Percentiles rank a stretch among this genome's conserved stretches.
phyloP scores from a whole-genome alignment of 139 green algal genomes.

The Coelastrella sp. region DNA sequence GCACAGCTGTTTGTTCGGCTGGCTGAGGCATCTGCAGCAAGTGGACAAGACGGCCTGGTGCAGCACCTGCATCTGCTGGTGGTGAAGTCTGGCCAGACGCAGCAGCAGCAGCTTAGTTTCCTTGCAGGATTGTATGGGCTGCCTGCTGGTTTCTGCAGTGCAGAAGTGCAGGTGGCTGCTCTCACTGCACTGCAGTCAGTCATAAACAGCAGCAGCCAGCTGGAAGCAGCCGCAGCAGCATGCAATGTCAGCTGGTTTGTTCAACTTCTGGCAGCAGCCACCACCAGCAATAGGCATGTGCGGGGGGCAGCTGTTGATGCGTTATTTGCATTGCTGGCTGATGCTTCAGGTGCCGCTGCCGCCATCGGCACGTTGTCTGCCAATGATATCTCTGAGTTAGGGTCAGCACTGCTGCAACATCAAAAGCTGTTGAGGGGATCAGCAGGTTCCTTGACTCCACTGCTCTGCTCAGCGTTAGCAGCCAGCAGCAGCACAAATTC shows the following conservation, averaged over 20 bases:
- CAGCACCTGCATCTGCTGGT: constrained; percentile 36
- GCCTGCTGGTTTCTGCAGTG: constrained; percentile 1
- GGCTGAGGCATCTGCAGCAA: constrained; percentile 19
- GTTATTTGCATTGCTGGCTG: background rate
- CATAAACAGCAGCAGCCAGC: background rate
- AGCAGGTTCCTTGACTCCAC: background rate
- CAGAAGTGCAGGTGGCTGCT: constrained; percentile 7
- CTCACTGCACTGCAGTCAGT: constrained; percentile 38
- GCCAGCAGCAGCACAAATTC: background rate
- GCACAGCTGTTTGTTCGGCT: constrained; percentile 25
- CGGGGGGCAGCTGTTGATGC: constrained; percentile 26
- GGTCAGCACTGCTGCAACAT: background rate
- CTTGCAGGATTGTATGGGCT: constrained; percentile 26
- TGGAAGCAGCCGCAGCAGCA: background rate
- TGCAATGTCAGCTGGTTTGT: constrained; percentile 41
- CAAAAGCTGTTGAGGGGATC: background rate
- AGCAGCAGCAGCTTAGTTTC: constrained; percentile 17
- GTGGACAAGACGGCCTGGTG: constrained; percentile 9
- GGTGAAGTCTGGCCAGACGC: background rate
- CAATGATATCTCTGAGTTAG: background rate
- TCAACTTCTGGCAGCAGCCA: constrained; percentile 37
- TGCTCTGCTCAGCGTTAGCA: constrained; percentile 28
- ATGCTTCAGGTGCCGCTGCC: background rate
- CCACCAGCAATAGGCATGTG: constrained; percentile 25
- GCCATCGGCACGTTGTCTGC: background rate